Evolutionary conservation across 106 monocot genomes (phyloP).

Genomic region (Dioscorea dumetorum): DNA sequence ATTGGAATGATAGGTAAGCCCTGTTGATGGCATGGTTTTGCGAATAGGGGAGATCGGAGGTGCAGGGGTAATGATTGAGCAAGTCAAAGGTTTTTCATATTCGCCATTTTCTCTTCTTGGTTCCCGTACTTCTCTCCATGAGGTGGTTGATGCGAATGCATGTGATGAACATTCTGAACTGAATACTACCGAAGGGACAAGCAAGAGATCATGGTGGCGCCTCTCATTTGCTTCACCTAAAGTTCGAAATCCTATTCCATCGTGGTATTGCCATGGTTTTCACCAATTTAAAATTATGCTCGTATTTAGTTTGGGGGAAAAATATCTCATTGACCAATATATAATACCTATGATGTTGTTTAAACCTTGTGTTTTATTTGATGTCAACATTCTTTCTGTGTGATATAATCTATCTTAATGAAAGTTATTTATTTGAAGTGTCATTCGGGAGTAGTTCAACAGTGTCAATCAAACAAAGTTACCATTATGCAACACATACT

Average conservation of each 20-base stretch:
- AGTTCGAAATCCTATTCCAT: slow-evolving; percentile 26
- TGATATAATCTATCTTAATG: too few species aligned
- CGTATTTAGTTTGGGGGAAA: too few species aligned
- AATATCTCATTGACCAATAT: too few species aligned
- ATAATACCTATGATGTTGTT: too few species aligned
- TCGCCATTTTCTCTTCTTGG: slow-evolving; percentile 85
- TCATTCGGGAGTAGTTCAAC: too few species aligned
- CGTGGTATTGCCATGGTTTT: slow-evolving; percentile 18
- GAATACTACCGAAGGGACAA: slow-evolving; percentile 19
- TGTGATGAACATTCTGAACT: slow-evolving; percentile 24
- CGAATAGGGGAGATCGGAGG: slow-evolving; percentile 65
- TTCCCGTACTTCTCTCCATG: slow-evolving; percentile 59
- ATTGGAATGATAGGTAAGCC: slow-evolving; percentile 61
- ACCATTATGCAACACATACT: too few species aligned
- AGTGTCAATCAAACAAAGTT: too few species aligned
- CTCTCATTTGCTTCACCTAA: slow-evolving; percentile 83
- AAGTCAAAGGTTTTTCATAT: slow-evolving; percentile 98
- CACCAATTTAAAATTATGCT: too few species aligned
- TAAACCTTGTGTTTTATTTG: too few species aligned
- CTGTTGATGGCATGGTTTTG: slow-evolving; percentile 82
- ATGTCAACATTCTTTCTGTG: too few species aligned
- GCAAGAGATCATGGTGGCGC: slow-evolving; percentile 67
- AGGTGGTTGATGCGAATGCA: slow-evolving; percentile 22
- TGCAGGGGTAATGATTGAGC: slow-evolving; percentile 72
- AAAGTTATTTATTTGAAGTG: too few species aligned